Percentiles rank a stretch among this genome's conserved stretches.
Conservation (phyloP, 495 filamentous ascomycete species). For the Xylaria sp. region DNA sequence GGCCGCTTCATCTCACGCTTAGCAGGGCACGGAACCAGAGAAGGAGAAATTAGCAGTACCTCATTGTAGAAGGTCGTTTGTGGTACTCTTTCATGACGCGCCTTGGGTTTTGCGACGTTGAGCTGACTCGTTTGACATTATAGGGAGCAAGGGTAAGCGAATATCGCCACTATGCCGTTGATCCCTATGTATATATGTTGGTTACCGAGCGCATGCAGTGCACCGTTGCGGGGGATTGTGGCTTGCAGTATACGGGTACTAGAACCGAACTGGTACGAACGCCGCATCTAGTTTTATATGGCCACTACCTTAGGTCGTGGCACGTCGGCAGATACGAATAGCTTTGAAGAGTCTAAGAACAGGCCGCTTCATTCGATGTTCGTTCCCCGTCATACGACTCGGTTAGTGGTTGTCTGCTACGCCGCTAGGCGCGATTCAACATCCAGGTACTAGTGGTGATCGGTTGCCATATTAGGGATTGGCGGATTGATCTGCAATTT, state of each 20-base stretch:
- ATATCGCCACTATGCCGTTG: neutral
- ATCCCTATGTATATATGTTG: neutral
- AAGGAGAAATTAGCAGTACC: constrained; percentile 7
- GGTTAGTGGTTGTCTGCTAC: no score
- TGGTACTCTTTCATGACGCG: neutral
- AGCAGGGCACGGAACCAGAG: neutral
- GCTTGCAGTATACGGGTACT: neutral
- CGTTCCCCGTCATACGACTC: neutral
- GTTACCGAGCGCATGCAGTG: neutral
- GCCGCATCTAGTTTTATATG: neutral
- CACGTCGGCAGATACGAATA: neutral
- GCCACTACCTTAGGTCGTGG: neutral
- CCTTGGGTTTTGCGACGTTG: neutral
- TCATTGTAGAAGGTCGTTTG: neutral
- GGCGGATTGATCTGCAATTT: neutral
- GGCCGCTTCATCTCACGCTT: neutral
- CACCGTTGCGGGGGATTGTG: neutral
- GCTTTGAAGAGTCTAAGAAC: neutral
- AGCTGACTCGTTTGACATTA: neutral
- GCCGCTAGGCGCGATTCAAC: neutral
- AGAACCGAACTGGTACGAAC: neutral
- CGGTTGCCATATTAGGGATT: neutral
- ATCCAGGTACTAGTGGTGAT: neutral
- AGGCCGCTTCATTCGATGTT: neutral
- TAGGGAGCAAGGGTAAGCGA: neutral